Evolutionary conservation across 2,329 filamentous ascomycete genomes (phyloP), one percentile per base, ranked within the genome.

Genomic region (Aspergillus piperis): DNA sequence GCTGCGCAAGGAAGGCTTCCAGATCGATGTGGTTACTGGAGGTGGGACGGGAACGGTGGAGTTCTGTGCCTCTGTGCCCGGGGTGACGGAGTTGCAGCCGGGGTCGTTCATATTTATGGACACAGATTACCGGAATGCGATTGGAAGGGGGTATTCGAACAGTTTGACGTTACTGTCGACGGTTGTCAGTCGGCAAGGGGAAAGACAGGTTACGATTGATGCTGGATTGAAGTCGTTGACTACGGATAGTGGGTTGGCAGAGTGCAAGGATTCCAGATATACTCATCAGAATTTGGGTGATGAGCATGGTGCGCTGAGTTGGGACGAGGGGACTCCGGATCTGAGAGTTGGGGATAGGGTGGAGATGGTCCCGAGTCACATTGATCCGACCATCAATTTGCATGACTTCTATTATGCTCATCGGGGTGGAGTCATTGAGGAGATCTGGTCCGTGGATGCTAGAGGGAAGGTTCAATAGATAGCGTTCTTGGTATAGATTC

Each of bases 51-150:
- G 82, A 7, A 84, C 82, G 1, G 81, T 78, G 2, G 82, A 84
- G 61, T 84, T 85, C 64, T 84, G 82, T 57, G 82, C 77, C 1
- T 76, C 71, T 0, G 81, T 83, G 0, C 77, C 78, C 0, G 82
- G 82, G 0, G 76, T 85, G 0, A 85, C 82, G 1, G 83, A 85
- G 64, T 72, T 85, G 1, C 83, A 85, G 65, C 83, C 83, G 0
- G 83, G 83, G 0, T 83, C 80, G 0, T 85, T 85, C 60, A 77
- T 85, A 58, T 84, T 85, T 67, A 85, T 85, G 83, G 83, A 85
- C 59, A 83, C 82, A 2, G 83, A 85, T 65, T 85, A 85, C 64
- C 78, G 82, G 3, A 81, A 82, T 54, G 83, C 83, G 0, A 75
- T 84, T 0, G 83, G 83, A 1, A 71, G 74, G 0, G 78, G 78